Percentiles rank a stretch among this genome's conserved stretches.
Conservation (phyloP, 805 yeast species). For the Wickerhamiella australiensis region DNA sequence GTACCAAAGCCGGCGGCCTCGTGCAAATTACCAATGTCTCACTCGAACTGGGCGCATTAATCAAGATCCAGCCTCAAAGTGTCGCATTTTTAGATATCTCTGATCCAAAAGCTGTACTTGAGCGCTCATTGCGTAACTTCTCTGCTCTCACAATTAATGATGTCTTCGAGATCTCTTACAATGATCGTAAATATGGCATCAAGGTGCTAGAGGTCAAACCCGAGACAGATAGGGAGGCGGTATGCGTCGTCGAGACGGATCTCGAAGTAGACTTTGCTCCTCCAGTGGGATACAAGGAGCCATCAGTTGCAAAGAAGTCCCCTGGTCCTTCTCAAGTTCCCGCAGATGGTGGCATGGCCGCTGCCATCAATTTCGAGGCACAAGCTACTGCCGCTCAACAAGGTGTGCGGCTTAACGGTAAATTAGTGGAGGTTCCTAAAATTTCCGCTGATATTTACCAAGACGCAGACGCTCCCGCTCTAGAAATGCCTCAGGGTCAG, state of each 20-base stretch:
- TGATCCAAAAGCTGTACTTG: constrained; percentile 94
- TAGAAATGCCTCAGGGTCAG: constrained; percentile 70
- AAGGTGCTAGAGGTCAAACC: constrained; percentile 84
- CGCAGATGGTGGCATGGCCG: constrained; percentile 58
- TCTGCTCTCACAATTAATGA: constrained; percentile 79
- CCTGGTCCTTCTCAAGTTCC: constrained; percentile 6
- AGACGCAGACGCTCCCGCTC: constrained; percentile 43
- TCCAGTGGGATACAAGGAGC: constrained; percentile 96
- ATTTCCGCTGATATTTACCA: constrained; percentile 20
- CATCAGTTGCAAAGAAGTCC: constrained; percentile 34
- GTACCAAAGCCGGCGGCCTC: constrained; percentile 66
- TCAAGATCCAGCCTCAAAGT: constrained; percentile 89
- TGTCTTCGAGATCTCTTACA: constrained; percentile 72
- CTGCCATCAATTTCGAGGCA: constrained; percentile 50
- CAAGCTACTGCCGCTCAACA: constrained; percentile 26
- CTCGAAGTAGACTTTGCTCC: constrained; percentile 96
- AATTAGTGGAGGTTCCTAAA: constrained; percentile 12
- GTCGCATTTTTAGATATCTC: constrained; percentile 85
- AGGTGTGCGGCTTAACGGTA: constrained; percentile 19
- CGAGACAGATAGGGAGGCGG: constrained; percentile 47
- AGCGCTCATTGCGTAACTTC: constrained; percentile 79
- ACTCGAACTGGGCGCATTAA: constrained; percentile 75
- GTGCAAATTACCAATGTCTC: constrained; percentile 60
- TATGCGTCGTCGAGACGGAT: constrained; percentile 95
- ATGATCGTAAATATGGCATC: constrained; percentile 63